A percentile compares a stretch with the other conserved stretches of the same genome.
phyloP scores from a whole-genome alignment of 2,329 filamentous ascomycete genomes.

The Ceratocystis alfenasii region DNA sequence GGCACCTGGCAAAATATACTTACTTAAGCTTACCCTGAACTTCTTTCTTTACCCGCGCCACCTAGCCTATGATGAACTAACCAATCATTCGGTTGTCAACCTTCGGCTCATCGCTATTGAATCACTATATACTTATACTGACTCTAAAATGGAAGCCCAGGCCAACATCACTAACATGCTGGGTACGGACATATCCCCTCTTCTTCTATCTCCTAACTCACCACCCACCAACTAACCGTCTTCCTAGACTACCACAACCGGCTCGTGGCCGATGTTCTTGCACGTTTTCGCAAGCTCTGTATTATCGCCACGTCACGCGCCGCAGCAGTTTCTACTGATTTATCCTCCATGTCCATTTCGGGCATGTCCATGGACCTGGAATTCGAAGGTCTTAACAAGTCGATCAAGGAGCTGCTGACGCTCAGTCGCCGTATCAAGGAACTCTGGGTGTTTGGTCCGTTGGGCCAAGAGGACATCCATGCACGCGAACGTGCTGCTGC shows the following conservation, averaged over 20 bases:
- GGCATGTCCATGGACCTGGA: slow-evolving; percentile 37
- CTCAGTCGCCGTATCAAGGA: slow-evolving; percentile 37
- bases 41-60: not conserved
- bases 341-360: slow-evolving; percentile 34
- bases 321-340: slow-evolving; percentile 34
- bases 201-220: slow-evolving; percentile 3
- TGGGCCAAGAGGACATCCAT: slow-evolving; percentile 31
- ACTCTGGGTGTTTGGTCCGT: slow-evolving; percentile 36
- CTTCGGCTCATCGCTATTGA: not conserved
- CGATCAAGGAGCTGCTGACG: slow-evolving; percentile 36
- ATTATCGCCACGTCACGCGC: slow-evolving; percentile 32
- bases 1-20: not conserved
- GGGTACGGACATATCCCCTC: slow-evolving; percentile 26
- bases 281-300: slow-evolving; percentile 35
- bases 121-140: not conserved
- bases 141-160: slow-evolving; percentile 18
- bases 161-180: slow-evolving; percentile 29
- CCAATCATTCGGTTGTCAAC: not conserved
- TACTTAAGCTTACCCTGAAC: not conserved
- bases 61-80: not conserved
- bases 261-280: slow-evolving; percentile 36
- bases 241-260: slow-evolving; percentile 35
- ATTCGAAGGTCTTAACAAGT: slow-evolving; percentile 35
- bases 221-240: slow-evolving; percentile 19
- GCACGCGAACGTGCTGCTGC: slow-evolving; percentile 29